phyloP scores from a whole-genome alignment of 768 basidiomycete species.

The Tylopilus rubrobrunneus region DNA sequence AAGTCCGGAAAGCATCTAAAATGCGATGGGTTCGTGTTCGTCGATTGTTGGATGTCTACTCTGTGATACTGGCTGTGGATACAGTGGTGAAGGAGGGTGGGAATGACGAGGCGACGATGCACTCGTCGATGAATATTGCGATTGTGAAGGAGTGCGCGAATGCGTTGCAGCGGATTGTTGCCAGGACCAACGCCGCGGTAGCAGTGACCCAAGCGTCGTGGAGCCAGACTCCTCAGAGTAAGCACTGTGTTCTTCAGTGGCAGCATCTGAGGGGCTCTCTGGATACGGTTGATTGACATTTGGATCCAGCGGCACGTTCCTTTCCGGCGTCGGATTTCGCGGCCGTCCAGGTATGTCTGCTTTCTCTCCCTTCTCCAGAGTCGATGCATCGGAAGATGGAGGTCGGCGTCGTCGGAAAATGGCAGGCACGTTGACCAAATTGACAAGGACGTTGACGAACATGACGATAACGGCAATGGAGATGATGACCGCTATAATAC shows the following conservation, averaged over 20 bases:
- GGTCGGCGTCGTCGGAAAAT: conserved; percentile 15
- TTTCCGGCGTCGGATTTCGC: conserved; percentile 52
- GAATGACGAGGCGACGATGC: conserved; percentile 31
- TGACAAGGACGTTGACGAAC: conserved; percentile 61
- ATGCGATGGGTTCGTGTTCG: conserved; percentile 19
- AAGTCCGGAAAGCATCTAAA: conserved; percentile 8
- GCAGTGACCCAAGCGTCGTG: conserved; percentile 32
- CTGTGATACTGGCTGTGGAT: conserved; percentile 24
- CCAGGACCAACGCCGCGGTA: conserved; percentile 32
- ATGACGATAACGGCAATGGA: conserved; percentile 67
- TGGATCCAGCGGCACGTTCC: conserved; percentile 39
- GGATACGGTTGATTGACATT: conserved; percentile 43
- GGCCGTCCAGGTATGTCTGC: conserved; percentile 34
- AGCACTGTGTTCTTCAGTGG: conserved; percentile 20
- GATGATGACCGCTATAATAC: conserved; percentile 67
- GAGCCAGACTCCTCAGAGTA: conserved; percentile 35
- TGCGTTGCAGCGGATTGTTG: conserved; percentile 28
- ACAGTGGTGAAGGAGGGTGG: conserved; percentile 29
- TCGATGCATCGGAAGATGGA: conserved; percentile 13
- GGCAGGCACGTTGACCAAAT: conserved; percentile 33
- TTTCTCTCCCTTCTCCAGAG: conserved; percentile 28
- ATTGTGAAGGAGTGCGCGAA: conserved; percentile 30
- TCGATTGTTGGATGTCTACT: conserved; percentile 34
- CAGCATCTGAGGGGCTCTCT: conserved; percentile 29
- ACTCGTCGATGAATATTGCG: conserved; percentile 28